Conservation (phyloP, 2,329 filamentous ascomycete genomes). For the Geosmithia putterillii region DNA sequence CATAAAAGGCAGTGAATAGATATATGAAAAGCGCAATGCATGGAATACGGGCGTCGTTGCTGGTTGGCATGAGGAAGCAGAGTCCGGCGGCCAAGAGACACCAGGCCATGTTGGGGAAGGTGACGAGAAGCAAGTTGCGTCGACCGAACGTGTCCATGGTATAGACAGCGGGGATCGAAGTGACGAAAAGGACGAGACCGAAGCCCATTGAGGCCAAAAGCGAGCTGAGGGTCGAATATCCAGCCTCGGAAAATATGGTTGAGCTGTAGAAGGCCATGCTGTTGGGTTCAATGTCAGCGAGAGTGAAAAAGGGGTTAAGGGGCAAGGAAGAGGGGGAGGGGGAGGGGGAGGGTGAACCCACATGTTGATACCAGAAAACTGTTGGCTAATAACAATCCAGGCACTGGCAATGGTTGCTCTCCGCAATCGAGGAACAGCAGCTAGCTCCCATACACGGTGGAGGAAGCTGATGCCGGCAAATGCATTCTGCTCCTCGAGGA, state of each 20-base stretch:
- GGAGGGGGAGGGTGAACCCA: neutral
- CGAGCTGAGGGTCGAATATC: conserved; percentile 23
- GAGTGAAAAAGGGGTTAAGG: neutral
- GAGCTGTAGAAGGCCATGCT: conserved; percentile 37
- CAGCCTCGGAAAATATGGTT: conserved; percentile 33
- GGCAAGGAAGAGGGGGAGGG: too few species aligned
- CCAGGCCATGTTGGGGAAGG: conserved; percentile 17
- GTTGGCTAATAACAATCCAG: conserved; percentile 17
- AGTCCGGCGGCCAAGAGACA: conserved; percentile 18
- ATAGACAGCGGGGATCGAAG: conserved; percentile 39
- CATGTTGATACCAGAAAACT: conserved; percentile 14
- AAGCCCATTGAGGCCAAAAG: conserved; percentile 40
- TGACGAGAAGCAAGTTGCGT: conserved; percentile 24
- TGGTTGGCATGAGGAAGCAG: conserved; percentile 31
- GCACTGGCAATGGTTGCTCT: conserved; percentile 22
- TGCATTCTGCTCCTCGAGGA: conserved; percentile 17
- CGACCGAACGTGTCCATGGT: conserved; percentile 41
- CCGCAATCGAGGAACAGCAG: conserved; percentile 30
- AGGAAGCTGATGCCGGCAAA: conserved; percentile 18
- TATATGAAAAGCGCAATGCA: conserved; percentile 38
- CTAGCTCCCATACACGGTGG: conserved; percentile 29
- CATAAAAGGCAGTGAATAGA: conserved; percentile 31
- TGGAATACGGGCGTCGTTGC: conserved; percentile 24
- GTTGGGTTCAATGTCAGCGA: conserved; percentile 10
- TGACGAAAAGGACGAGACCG: conserved; percentile 38